A percentile compares a stretch with the other conserved stretches of the same genome.
Evolutionary conservation across 139 green algal species (phyloP).

Genomic region (Limnomonas spitsbergensis): DNA sequence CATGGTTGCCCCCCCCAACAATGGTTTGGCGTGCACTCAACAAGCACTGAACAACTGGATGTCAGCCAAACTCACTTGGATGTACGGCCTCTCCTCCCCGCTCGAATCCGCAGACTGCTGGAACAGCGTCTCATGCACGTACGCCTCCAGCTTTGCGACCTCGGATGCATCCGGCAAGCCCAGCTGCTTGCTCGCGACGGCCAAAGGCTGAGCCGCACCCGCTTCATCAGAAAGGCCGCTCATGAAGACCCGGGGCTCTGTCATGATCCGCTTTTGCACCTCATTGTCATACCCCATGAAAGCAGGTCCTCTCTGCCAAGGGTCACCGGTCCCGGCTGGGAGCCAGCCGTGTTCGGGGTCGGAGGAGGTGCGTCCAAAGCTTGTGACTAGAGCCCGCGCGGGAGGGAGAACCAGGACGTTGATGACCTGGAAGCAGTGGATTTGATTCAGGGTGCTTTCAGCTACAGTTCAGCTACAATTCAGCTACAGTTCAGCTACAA

Average conservation of each 20-base stretch:
- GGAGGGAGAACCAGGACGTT: not conserved
- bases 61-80: too few species aligned
- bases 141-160: constrained; percentile 19
- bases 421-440: too few species aligned
- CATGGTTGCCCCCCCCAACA: too few species aligned
- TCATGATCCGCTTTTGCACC: not conserved
- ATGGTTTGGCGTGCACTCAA: too few species aligned
- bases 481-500: too few species aligned
- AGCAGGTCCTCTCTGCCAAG: constrained; percentile 9
- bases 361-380: not conserved
- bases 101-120: too few species aligned
- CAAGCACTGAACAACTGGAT: too few species aligned
- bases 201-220: constrained; percentile 15
- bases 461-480: too few species aligned
- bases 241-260: constrained; percentile 14
- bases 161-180: not conserved
- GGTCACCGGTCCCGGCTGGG: not conserved
- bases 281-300: constrained; percentile 26
- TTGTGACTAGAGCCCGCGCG: not conserved
- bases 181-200: constrained; percentile 17
- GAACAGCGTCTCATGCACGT: constrained; percentile 20
- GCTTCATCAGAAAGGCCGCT: constrained; percentile 16
- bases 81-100: too few species aligned
- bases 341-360: constrained; percentile 2
- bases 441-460: too few species aligned